These are phyloP conservation scores for Saussurea involucrata DNA, from an alignment of 129 eudicot genomes.

Conservation along the genomic window DNA sequence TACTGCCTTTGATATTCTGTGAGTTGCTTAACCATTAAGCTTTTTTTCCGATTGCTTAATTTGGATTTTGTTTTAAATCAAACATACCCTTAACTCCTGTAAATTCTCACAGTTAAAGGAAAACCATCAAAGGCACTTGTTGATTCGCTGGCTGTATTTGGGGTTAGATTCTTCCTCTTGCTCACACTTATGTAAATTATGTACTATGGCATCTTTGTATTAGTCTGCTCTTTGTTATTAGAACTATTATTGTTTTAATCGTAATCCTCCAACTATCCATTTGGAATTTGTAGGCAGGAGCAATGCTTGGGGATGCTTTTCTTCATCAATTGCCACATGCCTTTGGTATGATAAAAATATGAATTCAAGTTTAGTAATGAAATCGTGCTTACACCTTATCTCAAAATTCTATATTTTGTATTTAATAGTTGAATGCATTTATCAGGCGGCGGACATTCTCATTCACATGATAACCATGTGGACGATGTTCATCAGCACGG, in stretches of 20 bases:
- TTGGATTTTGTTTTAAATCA: not conserved
- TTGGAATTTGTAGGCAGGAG: conserved; percentile 78
- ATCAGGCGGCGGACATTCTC: conserved; percentile 86
- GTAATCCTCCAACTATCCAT: not conserved
- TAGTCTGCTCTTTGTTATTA: not conserved
- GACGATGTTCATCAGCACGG: conserved; percentile 45
- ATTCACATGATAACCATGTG: conserved; percentile 56
- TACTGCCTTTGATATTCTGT: conserved; percentile 82
- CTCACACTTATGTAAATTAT: not conserved
- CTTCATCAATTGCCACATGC: conserved; percentile 99
- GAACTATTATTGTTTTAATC: not conserved
- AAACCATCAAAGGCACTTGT: conserved; percentile 81
- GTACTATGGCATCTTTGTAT: not conserved
- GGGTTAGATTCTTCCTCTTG: conserved; percentile 57
- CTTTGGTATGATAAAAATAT: conserved; percentile 55
- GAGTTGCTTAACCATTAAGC: conserved; percentile 33
- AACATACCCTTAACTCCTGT: conserved; percentile 1
- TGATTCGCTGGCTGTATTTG: conserved; percentile 85
- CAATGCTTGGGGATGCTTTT: conserved; percentile 98
- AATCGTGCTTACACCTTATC: not conserved
- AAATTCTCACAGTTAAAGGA: conserved; percentile 69
- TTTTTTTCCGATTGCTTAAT: not conserved
- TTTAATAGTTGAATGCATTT: not conserved
- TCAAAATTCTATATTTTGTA: not conserved
- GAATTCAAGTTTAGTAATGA: not conserved